These are phyloP conservation scores for Pythium diclinum DNA, from an alignment of 352 stramenopile genomes.

Conservation along the genomic window DNA sequence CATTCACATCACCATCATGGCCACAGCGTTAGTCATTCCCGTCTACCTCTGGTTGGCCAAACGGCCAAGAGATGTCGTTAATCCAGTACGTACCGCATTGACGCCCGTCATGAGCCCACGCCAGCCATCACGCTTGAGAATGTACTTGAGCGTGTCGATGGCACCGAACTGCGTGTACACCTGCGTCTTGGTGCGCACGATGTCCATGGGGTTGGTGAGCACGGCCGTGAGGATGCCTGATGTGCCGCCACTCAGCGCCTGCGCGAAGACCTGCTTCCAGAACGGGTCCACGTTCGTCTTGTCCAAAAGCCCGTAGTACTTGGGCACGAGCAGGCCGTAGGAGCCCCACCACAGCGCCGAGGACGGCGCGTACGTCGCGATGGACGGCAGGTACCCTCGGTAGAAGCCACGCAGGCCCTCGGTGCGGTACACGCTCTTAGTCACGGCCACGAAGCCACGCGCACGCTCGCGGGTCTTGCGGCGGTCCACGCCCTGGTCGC, in stretches of 20 bases:
- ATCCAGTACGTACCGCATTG: slow-evolving; percentile 52
- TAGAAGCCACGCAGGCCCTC: slow-evolving; percentile 83
- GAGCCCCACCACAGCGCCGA: slow-evolving; percentile 87
- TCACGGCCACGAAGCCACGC: slow-evolving; percentile 57
- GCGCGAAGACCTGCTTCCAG: slow-evolving; percentile 82
- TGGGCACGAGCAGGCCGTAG: slow-evolving; percentile 75
- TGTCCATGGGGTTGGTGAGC: slow-evolving; percentile 87
- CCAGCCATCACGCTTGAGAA: slow-evolving; percentile 67
- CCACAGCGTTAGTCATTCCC: not conserved
- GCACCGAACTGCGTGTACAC: slow-evolving; percentile 84
- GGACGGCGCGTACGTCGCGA: slow-evolving; percentile 83
- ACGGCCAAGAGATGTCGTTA: not conserved
- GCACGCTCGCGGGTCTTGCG: slow-evolving; percentile 55
- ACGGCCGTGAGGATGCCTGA: slow-evolving; percentile 78
- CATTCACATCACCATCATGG: not conserved
- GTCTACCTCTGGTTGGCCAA: not conserved
- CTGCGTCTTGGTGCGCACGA: slow-evolving; percentile 82
- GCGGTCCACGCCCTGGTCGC: slow-evolving; percentile 61
- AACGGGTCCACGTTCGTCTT: slow-evolving; percentile 59
- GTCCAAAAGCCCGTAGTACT: slow-evolving; percentile 64
- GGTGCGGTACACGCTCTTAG: slow-evolving; percentile 53
- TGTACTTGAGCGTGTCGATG: slow-evolving; percentile 82
- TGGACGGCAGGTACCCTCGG: slow-evolving; percentile 77
- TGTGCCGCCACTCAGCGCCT: slow-evolving; percentile 71
- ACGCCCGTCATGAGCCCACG: slow-evolving; percentile 80